phyloP scores from a whole-genome alignment of 257 asterid genomes.

The Nyctanthes arbortristis region DNA sequence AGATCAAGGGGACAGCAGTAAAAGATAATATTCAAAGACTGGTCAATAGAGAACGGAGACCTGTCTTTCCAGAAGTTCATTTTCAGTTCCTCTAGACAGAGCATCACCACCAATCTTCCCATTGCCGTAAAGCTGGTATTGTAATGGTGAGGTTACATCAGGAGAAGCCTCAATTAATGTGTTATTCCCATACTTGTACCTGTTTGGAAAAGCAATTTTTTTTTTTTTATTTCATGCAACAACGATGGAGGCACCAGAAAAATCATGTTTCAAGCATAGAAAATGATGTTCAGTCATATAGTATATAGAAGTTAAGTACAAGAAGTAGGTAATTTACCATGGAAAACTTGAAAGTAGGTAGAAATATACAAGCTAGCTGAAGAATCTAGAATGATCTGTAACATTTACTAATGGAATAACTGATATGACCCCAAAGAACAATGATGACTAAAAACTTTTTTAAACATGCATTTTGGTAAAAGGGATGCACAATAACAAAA shows the following conservation, averaged over 20 bases:
- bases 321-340: not conserved
- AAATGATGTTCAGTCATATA: not conserved
- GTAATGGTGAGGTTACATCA: slow-evolving; percentile 86
- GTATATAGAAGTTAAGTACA: not conserved
- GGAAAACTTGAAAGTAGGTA: not conserved
- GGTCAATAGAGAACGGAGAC: slow-evolving; percentile 35
- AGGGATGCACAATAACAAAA: no score
- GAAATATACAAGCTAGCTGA: not conserved
- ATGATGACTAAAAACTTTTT: no score
- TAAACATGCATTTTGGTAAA: no score
- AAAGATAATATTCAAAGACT: not conserved
- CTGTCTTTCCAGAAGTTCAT: slow-evolving; percentile 99
- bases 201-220: slow-evolving; percentile 27
- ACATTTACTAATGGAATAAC: no score
- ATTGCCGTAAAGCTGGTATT: slow-evolving; percentile 84
- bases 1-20: no score
- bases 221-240: not conserved
- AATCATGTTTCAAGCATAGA: not conserved
- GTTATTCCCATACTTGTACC: slow-evolving; percentile 95
- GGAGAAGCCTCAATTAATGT: slow-evolving; percentile 81
- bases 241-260: slow-evolving; percentile 1
- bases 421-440: no score
- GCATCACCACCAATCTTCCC: slow-evolving; percentile 81
- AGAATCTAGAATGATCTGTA: not conserved
- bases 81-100: slow-evolving; percentile 68